Evolutionary conservation across 176 grass and related monocot species (phyloP), one percentile per base, ranked within the genome.

Genomic region (Stipa capillata): DNA sequence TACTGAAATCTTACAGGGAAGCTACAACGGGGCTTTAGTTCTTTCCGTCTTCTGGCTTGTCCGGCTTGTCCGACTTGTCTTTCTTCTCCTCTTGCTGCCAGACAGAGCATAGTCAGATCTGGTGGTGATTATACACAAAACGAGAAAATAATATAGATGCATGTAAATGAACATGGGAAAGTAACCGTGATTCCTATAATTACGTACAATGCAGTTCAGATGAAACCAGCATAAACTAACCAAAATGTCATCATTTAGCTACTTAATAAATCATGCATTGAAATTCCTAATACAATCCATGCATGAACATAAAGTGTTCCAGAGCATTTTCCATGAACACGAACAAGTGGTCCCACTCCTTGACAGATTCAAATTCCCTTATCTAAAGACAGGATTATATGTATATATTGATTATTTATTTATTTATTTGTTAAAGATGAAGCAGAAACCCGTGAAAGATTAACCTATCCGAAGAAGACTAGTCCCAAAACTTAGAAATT

Each of bases 1-100:
- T 50, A 43, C 21, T 16, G 13, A 58, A 67, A 39, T 51, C 74
- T 88, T 84, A 88, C 81, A 60, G 49, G 39, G 35, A 87, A 84
- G 50, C 41, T 13, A 45, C 16, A 34, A 69, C 53, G 66, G 39
- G 23, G n/a, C 64, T 70, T 83, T 34, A 88, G 39, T 89, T 91
- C 80, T 91, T 84, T 40, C 89, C 86, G n/a, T 89, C 89, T 59
- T 94, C 92, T 17, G 79, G 60, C 77, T 90, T 90, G 85, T 93
- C 84, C 17, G 74, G 45, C 74, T 62, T 77, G 74, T 77, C 57
- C 27, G 86, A 39, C 42, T 89, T 84, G 48, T 94, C 92, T 83
- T 94, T 89, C 76, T 94, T 82, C 69, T 92, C 88, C 81, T 92
- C 86, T 82, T 92, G 84, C 89, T 92, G 84, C 28, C 10, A 77